Conservation (phyloP, 2,329 filamentous ascomycete genomes). For the Sclerotinia glacialis region DNA sequence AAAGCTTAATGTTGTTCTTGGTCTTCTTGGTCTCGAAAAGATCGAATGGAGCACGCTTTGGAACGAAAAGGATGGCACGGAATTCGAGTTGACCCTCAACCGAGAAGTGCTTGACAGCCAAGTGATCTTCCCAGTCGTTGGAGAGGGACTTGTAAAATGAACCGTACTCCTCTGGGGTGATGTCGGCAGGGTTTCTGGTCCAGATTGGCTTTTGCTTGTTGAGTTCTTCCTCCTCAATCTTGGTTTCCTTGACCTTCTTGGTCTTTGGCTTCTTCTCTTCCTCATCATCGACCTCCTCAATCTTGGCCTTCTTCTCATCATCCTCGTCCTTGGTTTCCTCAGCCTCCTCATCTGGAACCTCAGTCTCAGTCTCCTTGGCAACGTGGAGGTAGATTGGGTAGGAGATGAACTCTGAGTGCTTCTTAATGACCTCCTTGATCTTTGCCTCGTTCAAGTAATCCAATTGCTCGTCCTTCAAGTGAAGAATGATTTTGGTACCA, state of each 20-base stretch:
- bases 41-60: conserved; percentile 98
- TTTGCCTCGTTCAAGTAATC: conserved; percentile 98
- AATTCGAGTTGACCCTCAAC: conserved; percentile 99
- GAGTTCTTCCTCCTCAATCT: conserved; percentile 98
- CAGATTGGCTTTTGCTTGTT: conserved; percentile 99
- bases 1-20: conserved; percentile 99
- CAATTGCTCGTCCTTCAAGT: conserved; percentile 98
- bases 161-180: conserved; percentile 93
- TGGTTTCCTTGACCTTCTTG: conserved; percentile 99
- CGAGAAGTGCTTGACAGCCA: conserved; percentile 99
- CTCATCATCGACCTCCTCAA: conserved; percentile 27
- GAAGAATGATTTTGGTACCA: conserved; percentile 95
- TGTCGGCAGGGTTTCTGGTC: conserved; percentile 96
- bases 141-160: conserved; percentile 99
- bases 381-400: conserved; percentile 99
- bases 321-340: conserved; percentile 46
- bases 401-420: conserved; percentile 99
- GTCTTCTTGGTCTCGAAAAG: conserved; percentile 99
- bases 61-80: conserved; percentile 98
- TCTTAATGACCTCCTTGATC: conserved; percentile 99
- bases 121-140: conserved; percentile 99
- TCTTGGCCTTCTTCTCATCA: conserved; percentile 26
- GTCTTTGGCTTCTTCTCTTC: conserved; percentile 55
- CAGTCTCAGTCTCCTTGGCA: conserved; percentile 97
- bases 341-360: conserved; percentile 58